Conservation (phyloP, 2,329 filamentous ascomycete species). For the Fusarium torreyae region DNA sequence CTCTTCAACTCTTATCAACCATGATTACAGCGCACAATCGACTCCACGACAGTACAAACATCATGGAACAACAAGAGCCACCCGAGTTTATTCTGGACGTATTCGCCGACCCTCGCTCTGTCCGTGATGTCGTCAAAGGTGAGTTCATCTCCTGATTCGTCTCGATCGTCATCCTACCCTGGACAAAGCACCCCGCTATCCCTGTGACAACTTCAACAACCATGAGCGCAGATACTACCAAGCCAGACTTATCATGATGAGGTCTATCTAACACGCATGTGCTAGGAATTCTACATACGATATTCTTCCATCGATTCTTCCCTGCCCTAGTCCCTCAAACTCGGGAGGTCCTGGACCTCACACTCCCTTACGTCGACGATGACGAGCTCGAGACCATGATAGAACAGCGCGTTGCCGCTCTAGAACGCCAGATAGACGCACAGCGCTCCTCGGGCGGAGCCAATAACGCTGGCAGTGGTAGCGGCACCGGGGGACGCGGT, state of each 20-base stretch:
- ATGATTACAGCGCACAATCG: constrained; percentile 47
- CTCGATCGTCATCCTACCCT: constrained; percentile 44
- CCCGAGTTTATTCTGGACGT: constrained; percentile 95
- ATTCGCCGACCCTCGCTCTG: constrained; percentile 90
- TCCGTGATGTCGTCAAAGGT: constrained; percentile 96
- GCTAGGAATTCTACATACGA: constrained; percentile 90
- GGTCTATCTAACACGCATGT: constrained; percentile 1
- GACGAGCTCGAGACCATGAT: constrained; percentile 94
- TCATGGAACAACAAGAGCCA: constrained; percentile 69
- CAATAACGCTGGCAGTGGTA: constrained; percentile 19
- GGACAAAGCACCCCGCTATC: constrained; percentile 36
- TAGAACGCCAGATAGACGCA: constrained; percentile 83
- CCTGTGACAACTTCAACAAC: constrained; percentile 20
- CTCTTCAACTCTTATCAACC: constrained; percentile 19
- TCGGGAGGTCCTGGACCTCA: constrained; percentile 91
- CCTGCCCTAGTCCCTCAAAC: constrained; percentile 85
- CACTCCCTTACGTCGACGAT: constrained; percentile 90
- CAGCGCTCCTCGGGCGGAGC: constrained; percentile 60
- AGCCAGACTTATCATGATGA: not conserved
- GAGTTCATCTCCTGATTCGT: constrained; percentile 45
- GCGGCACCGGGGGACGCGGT: constrained; percentile 73
- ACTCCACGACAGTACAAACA: constrained; percentile 36
- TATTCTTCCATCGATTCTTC: constrained; percentile 99
- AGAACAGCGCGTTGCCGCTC: constrained; percentile 84
- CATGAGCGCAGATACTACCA: not conserved